Base-by-base conservation (phyloP, 192 early-diverging fungal genomes). In the Linnemannia elongata region DNA sequence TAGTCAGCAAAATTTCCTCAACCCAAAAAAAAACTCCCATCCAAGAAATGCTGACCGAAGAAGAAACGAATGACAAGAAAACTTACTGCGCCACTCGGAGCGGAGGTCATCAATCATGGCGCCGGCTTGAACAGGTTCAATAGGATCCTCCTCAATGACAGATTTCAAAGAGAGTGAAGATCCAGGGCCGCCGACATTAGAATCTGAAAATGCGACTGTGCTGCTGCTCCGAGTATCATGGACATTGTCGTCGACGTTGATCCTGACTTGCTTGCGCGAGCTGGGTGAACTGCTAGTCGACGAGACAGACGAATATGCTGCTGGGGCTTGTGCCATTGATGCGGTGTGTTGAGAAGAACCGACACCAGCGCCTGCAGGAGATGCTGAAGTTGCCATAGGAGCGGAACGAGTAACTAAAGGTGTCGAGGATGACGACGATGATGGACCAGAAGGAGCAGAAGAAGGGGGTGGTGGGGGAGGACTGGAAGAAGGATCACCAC, bases 11-110 rank as follows among this genome's bases (percentile, higher is more conserved):
- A 54, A 5, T 39, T 7, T 12, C 18, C 49, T 35, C n/a, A 54
- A 68, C 15, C 3, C 44, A 69, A 20, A 49, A 74, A 55, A 60
- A 57, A 57, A 47, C 27, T 22, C 38, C 2, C 49, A 39, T 10
- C 13, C 6, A 42, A 70, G 36, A 39, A 39, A 39, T 39, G 38
- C 0, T 39, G 6, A 39, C 38, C 38, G 6, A 39, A 6, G 38
- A 39, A 39, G 1, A 39, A 39, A 39, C 3, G 38, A 39, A 39
- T 39, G 38, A 39, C 38, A 39, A 76, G 0, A 63, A 20, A 4
- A 80, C 83, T 86, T 86, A 86, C 83, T 60, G 22, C 83, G 78
- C 83, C 83, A 86, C 52, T 86, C 78, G 27, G 75, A 76, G 35
- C 83, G 78, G 69, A 86, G 60, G 35, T 39, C 42, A 13, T 69